phyloP scores from a whole-genome alignment of 2,329 filamentous ascomycete species.

The Eutypella sp. region DNA sequence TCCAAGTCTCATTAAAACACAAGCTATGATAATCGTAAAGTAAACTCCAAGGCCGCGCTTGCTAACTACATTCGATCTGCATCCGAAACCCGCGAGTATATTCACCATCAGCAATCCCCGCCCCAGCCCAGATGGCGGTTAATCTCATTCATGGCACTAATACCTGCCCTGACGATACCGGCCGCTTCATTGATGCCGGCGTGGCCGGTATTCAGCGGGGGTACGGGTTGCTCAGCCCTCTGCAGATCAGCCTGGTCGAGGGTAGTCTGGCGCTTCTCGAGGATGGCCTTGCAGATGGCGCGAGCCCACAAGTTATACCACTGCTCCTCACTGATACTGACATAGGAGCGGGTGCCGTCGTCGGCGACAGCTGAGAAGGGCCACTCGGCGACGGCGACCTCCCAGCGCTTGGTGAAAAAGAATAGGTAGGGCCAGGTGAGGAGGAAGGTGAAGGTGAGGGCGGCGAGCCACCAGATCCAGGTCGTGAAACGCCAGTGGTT shows the following conservation, averaged over 20 bases:
- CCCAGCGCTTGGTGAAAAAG: conserved; percentile 62
- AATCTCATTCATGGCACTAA: conserved; percentile 46
- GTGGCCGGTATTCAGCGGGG: conserved; percentile 33
- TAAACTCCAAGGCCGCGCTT: too few relatives aligned
- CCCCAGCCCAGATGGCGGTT: conserved; percentile 54
- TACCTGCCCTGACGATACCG: conserved; percentile 41
- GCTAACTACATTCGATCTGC: too few relatives aligned
- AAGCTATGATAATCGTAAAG: too few relatives aligned
- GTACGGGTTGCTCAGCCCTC: conserved; percentile 34
- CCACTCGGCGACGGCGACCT: conserved; percentile 60
- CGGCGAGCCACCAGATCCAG: conserved; percentile 63
- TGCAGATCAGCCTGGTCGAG: conserved; percentile 54
- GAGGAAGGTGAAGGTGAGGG: conserved; percentile 62
- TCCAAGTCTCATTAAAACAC: too few relatives aligned
- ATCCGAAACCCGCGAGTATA: too few relatives aligned
- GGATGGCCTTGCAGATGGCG: conserved; percentile 54
- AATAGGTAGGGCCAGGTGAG: conserved; percentile 67
- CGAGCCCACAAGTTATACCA: conserved; percentile 61
- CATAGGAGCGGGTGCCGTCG: conserved; percentile 41
- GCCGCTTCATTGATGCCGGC: conserved; percentile 34
- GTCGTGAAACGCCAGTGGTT: conserved; percentile 61
- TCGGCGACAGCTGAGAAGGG: conserved; percentile 38
- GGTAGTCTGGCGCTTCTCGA: conserved; percentile 50
- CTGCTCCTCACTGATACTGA: conserved; percentile 49
- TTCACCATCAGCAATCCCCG: conserved; percentile 21